phyloP scores from a whole-genome alignment of 2,329 filamentous ascomycete genomes.

The Fusarium secorum region DNA sequence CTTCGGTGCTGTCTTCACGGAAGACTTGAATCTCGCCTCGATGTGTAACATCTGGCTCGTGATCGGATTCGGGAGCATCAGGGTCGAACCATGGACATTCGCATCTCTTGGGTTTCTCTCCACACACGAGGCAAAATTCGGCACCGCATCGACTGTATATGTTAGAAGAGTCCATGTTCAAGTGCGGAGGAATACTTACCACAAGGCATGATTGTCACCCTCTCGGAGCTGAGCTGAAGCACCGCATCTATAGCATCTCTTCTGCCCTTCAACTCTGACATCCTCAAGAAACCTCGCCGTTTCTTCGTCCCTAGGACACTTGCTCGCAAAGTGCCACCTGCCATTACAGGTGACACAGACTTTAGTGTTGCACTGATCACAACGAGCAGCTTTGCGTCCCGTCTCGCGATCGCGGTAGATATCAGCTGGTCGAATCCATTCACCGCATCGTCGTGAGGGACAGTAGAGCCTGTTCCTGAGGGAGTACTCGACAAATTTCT shows the following conservation, averaged over 20 bases:
- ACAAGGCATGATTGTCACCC: conserved; percentile 89
- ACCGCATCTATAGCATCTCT: conserved; percentile 77
- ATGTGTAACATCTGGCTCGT: conserved; percentile 61
- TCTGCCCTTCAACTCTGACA: conserved; percentile 74
- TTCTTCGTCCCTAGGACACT: conserved; percentile 77
- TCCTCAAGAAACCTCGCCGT: conserved; percentile 69
- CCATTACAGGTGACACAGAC: conserved; percentile 78
- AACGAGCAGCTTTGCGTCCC: conserved; percentile 72
- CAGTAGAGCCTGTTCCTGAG: conserved; percentile 81
- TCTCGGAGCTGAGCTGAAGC: conserved; percentile 80
- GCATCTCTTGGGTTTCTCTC: conserved; percentile 81
- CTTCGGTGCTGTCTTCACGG: conserved; percentile 42
- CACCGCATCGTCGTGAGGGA: conserved; percentile 73
- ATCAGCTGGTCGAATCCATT: conserved; percentile 79
- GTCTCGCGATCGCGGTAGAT: conserved; percentile 65
- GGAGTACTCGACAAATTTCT: conserved; percentile 79
- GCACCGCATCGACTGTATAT: conserved; percentile 73
- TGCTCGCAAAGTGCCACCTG: conserved; percentile 73
- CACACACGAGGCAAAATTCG: conserved; percentile 89
- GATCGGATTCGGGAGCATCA: conserved; percentile 61
- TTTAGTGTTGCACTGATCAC: conserved; percentile 74
- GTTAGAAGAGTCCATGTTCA: conserved; percentile 10
- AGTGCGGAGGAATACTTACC: conserved; percentile 58
- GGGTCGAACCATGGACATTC: conserved; percentile 83
- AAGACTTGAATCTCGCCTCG: conserved; percentile 37